Percentiles rank a stretch among this genome's conserved stretches.
These are phyloP conservation scores for Boletus rubroflammeus DNA, from an alignment of 768 basidiomycete species.

Conservation along the genomic window DNA sequence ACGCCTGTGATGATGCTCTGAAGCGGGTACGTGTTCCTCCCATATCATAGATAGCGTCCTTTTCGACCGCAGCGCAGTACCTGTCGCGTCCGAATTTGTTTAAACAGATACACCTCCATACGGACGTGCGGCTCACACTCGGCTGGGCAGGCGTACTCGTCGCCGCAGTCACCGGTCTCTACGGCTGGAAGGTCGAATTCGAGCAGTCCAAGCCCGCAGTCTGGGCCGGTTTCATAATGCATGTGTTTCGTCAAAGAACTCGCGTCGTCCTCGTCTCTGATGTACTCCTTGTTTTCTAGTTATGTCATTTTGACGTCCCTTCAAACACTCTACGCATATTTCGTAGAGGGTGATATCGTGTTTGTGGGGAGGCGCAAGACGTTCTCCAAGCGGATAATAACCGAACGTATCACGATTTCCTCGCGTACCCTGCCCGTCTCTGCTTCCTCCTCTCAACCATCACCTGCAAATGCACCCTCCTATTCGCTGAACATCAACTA, in stretches of 20 bases:
- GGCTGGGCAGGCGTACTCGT: constrained; percentile 87
- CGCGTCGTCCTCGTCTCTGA: constrained; percentile 4
- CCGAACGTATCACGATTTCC: constrained; percentile 79
- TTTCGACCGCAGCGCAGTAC: constrained; percentile 48
- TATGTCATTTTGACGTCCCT: constrained; percentile 70
- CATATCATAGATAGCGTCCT: background rate
- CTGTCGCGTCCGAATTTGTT: constrained; percentile 78
- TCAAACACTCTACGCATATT: constrained; percentile 81
- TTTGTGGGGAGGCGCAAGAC: constrained; percentile 90
- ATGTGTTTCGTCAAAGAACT: constrained; percentile 33
- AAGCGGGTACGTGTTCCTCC: constrained; percentile 61
- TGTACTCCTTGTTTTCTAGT: constrained; percentile 36
- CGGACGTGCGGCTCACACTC: constrained; percentile 80
- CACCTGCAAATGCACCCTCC: constrained; percentile 50
- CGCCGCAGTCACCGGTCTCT: constrained; percentile 76
- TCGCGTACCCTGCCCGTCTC: constrained; percentile 58
- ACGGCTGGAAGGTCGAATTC: constrained; percentile 86
- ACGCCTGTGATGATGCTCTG: constrained; percentile 82
- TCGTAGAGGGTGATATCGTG: constrained; percentile 78
- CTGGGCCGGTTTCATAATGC: constrained; percentile 75
- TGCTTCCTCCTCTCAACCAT: constrained; percentile 8
- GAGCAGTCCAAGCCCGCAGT: constrained; percentile 82
- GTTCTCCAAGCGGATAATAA: constrained; percentile 88
- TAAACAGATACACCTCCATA: constrained; percentile 82
- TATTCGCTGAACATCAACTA: constrained; percentile 69